Evolutionary conservation across 1,139 yeast genomes (phyloP), one percentile per base, ranked within the genome.

Genomic region (Casaregolazyma lundiana): DNA sequence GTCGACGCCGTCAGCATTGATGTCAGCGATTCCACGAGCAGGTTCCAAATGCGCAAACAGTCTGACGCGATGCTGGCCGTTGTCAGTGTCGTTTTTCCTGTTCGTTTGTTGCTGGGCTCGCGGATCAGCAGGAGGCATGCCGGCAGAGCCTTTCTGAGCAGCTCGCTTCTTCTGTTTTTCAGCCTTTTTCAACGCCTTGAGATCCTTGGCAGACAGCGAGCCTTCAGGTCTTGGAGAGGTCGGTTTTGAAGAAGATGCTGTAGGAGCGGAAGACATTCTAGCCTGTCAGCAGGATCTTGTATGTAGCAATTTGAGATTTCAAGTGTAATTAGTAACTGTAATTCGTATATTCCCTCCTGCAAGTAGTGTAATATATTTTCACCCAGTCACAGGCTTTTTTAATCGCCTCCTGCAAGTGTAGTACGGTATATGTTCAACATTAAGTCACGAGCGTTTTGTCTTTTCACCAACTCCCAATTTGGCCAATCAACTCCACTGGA

Each of bases 81-180:
- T 22, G n/a, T 32, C 43, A 15, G 16, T 43, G 50, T 15, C 49
- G 68, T 53, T 67, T 42, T 20, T 57, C 47, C 46, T 45, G 56
- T 45, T 51, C 59, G 47, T 55, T 49, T 35, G 44, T 41, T 44
- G 43, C 35, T 35, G 40, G 24, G 42, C 44, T 36, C 48, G 34
- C 44, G 57, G 41, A 52, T 55, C 53, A 44, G 46, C 45, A 44
- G 54, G 47, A 46, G 70, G 58, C 13, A 47, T 45, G 6, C 61
- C 65, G 18, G 77, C 71, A 11, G 78, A 78, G 53, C 70, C 76
- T 57, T 80, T 81, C 53, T 79, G 75, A 2, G 78, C 82, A 5
- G 90, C 90, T 64, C 97, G 73, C 64, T 87, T 86, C 40, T 92
- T 95, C 5, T 95, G 92, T 66, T 90, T 90, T 60, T 89, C 96